These are phyloP conservation scores for Coemansia sp. DNA, from an alignment of 192 early-diverging fungal species.

Conservation along the genomic window DNA sequence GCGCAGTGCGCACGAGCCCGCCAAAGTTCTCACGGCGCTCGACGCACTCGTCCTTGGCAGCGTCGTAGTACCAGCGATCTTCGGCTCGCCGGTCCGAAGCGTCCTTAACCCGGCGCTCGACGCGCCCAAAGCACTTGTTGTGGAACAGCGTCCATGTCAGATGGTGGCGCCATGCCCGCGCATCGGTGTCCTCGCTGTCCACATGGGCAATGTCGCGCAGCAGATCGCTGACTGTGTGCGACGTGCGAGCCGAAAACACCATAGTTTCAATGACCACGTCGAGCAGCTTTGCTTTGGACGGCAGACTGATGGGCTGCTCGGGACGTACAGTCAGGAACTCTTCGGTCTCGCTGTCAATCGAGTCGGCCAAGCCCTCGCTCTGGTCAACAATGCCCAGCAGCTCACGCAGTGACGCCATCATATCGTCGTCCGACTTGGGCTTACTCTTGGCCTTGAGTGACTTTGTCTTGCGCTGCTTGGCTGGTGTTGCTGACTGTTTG, in stretches of 20 bases:
- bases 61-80: conserved; percentile 58
- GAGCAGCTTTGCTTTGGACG: conserved; percentile 21
- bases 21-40: conserved; percentile 52
- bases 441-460: background rate
- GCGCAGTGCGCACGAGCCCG: conserved; percentile 53
- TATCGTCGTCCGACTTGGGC: conserved; percentile 35
- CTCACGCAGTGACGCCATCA: conserved; percentile 48
- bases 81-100: conserved; percentile 53
- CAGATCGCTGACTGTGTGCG: conserved; percentile 55
- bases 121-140: conserved; percentile 54
- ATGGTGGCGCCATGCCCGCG: conserved; percentile 41
- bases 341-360: conserved; percentile 54
- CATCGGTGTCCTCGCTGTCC: conserved; percentile 16
- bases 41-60: conserved; percentile 39
- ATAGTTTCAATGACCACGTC: conserved; percentile 50
- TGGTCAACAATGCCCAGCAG: conserved; percentile 52
- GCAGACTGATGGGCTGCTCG: conserved; percentile 17
- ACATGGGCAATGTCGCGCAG: conserved; percentile 47
- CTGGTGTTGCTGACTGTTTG: background rate
- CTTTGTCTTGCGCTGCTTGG: background rate
- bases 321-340: conserved; percentile 32
- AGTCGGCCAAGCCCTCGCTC: conserved; percentile 51
- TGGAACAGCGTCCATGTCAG: conserved; percentile 45
- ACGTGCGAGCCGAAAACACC: conserved; percentile 57
- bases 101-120: conserved; percentile 56